Base-by-base conservation (phyloP, 768 basidiomycete genomes). In the Pleurotus salmoneostramineus region DNA sequence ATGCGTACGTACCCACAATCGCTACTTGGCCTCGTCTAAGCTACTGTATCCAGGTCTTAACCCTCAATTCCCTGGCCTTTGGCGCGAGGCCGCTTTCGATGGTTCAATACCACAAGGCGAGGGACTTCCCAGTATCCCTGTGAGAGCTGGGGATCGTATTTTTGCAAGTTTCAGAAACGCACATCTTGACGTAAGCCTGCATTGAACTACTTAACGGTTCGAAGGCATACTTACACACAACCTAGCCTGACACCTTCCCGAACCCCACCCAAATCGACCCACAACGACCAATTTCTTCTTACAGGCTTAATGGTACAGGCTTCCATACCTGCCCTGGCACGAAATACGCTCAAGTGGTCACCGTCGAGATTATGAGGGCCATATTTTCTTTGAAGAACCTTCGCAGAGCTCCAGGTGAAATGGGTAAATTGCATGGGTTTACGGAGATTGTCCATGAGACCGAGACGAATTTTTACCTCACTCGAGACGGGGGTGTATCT, bases 161-260 rank as follows among this genome's bases (percentile, higher is more conserved):
- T 71, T 67, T 51, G 65, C 64, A n/a, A 67, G 72, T 63, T 66
- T 72, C 63, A 68, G 63, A 58, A 73, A 72, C 21, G 76, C 75
- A 3, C 69, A 75, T 50, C 59, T 64, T 35, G 69, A 76, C 56
- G 65, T 66, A 27, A 4, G 56, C 37, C 37, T 40, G 14, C 37
- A 40, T 40, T 14, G 37, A 14, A 40, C 6, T 40, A 40, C 37
- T 14, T 40, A n/a, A n/a, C n/a, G n/a, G n/a, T 40, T 14, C 37
- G 6, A 40, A 40, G n/a, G n/a, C n/a, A 6, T 40, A 6, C 37
- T 14, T 40, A 40, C 14, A 14, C 37, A 6, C 14, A 6, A 6
- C 37, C 37, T 47, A 71, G 69, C 69, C 71, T 5, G 50, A 35
- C 31, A 67, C 67, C 59, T 73, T 73, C 69, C 66, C 71, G 5